Conservation (phyloP, 2,329 filamentous ascomycete genomes). For the Rosellinia necatrix region DNA sequence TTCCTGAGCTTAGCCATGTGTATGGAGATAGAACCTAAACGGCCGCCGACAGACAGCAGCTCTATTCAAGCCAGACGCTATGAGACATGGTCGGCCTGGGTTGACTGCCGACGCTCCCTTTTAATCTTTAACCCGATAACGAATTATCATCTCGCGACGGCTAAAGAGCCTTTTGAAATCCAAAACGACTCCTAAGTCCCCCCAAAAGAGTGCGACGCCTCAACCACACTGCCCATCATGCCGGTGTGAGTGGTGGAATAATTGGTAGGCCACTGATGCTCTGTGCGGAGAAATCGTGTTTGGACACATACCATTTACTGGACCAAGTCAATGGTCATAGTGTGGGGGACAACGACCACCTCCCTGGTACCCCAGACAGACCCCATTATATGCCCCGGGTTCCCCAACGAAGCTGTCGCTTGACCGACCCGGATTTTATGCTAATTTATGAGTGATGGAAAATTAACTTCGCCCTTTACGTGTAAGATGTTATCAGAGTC, state of each 20-base stretch:
- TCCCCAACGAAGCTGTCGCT: constrained; percentile 15
- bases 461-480: constrained; percentile 17
- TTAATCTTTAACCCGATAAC: neutral
- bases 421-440: neutral
- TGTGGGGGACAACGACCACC: constrained; percentile 1
- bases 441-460: constrained; percentile 28
- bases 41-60: neutral
- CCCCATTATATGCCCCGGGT: constrained; percentile 21
- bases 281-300: constrained; percentile 12
- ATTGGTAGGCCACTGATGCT: neutral
- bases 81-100: neutral
- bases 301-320: too few species aligned
- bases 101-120: neutral
- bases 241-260: constrained; percentile 27
- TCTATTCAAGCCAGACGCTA: neutral
- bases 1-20: constrained; percentile 14
- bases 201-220: neutral
- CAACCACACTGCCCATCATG: neutral
- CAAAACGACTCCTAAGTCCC: neutral
- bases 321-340: too few species aligned
- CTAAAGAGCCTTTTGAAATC: neutral
- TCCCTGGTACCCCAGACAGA: too few species aligned
- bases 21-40: neutral
- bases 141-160: neutral
- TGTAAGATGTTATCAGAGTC: neutral